phyloP scores from a whole-genome alignment of 768 basidiomycete species.

The Kwoniella sp. region DNA sequence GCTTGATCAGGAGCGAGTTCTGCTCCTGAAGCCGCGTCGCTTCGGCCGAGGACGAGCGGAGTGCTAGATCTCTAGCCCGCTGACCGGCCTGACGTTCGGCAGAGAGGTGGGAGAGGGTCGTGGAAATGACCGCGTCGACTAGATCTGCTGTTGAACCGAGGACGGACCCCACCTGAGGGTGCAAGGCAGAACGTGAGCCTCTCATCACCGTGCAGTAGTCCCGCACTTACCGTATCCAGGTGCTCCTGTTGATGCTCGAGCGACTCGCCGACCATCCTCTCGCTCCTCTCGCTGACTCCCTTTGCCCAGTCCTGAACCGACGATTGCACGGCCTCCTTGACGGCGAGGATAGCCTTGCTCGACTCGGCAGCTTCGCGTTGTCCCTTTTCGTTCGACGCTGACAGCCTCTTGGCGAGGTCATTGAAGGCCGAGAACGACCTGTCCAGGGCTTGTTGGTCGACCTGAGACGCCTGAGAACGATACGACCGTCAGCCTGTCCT shows the following conservation, averaged over 20 bases:
- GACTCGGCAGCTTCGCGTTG: conserved; percentile 19
- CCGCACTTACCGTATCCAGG: conserved; percentile 28
- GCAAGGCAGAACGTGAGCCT: background rate
- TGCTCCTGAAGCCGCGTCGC: conserved; percentile 64
- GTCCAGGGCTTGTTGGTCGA: conserved; percentile 25
- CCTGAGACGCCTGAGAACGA: conserved; percentile 7
- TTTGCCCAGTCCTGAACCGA: conserved; percentile 36
- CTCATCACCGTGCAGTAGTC: background rate
- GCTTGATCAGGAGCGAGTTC: conserved; percentile 61
- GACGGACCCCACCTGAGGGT: conserved; percentile 48
- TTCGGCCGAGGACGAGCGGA: conserved; percentile 33
- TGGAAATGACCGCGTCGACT: conserved; percentile 60
- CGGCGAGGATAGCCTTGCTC: conserved; percentile 13
- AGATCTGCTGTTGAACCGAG: conserved; percentile 60
- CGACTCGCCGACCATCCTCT: conserved; percentile 35
- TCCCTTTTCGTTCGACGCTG: conserved; percentile 29
- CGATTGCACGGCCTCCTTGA: conserved; percentile 28
- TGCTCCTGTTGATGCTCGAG: conserved; percentile 38
- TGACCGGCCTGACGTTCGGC: conserved; percentile 57
- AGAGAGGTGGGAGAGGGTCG: conserved; percentile 59
- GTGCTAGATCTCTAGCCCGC: conserved; percentile 53
- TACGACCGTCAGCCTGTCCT: background rate
- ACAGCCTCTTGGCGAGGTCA: conserved; percentile 22
- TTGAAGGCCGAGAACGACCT: conserved; percentile 28
- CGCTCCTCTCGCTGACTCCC: conserved; percentile 23